A percentile compares a stretch with the other conserved stretches of the same genome.
Conservation (phyloP, 2,329 filamentous ascomycete species). For the Alternaria hordeiaustralica region DNA sequence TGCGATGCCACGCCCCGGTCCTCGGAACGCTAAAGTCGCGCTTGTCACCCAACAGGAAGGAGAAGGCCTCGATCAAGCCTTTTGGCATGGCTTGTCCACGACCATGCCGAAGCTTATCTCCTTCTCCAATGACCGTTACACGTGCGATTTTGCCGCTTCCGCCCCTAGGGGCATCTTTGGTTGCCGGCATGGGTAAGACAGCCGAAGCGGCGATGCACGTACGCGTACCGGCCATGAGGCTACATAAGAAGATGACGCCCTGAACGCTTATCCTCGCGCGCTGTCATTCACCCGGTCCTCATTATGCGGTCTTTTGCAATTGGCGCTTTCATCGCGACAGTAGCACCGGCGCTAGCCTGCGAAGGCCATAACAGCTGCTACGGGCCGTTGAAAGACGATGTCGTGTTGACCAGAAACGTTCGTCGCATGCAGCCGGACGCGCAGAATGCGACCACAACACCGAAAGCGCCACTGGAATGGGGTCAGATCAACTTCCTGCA, state of each 20-base stretch:
- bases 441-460: slow-evolving; percentile 46
- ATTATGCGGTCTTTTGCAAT: slow-evolving; percentile 19
- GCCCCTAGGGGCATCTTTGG: not conserved
- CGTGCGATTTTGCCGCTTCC: slow-evolving; percentile 14
- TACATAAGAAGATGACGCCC: slow-evolving; percentile 12
- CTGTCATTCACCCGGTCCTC: not conserved
- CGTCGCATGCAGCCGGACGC: slow-evolving; percentile 56
- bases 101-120: slow-evolving; percentile 30
- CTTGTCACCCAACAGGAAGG: slow-evolving; percentile 30
- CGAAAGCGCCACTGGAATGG: slow-evolving; percentile 61
- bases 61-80: slow-evolving; percentile 25
- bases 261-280: not conserved
- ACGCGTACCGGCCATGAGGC: not conserved
- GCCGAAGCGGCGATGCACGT: not conserved
- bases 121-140: slow-evolving; percentile 18
- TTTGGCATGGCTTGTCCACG: slow-evolving; percentile 16
- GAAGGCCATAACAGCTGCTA: slow-evolving; percentile 48
- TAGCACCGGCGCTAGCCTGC: slow-evolving; percentile 28
- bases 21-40: slow-evolving; percentile 18
- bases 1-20: slow-evolving; percentile 6
- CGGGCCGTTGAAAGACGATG: slow-evolving; percentile 48
- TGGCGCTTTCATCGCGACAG: slow-evolving; percentile 11
- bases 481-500: slow-evolving; percentile 72
- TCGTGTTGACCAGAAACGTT: slow-evolving; percentile 51
- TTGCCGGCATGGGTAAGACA: not conserved